Conservation (phyloP, 192 early-diverging fungal genomes). For the Phlyctochytrium arcticum region DNA sequence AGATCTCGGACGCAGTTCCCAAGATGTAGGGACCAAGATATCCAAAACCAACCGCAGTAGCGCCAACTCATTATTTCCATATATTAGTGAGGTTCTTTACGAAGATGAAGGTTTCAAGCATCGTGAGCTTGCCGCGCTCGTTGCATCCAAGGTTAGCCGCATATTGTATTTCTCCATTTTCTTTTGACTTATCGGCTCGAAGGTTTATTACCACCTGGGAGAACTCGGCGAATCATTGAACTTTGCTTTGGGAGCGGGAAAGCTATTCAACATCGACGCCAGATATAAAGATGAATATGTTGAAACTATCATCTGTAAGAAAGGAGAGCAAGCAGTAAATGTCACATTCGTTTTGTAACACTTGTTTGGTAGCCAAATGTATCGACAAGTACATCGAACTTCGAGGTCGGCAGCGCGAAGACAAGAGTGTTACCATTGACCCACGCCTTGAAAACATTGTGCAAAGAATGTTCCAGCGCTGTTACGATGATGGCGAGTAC, state of each 20-base stretch:
- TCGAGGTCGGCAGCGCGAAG: slow-evolving; percentile 46
- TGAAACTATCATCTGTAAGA: slow-evolving; percentile 88
- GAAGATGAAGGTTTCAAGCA: slow-evolving; percentile 85
- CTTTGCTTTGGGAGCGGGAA: slow-evolving; percentile 93
- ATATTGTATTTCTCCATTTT: neutral
- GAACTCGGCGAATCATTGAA: slow-evolving; percentile 92
- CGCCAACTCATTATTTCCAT: neutral
- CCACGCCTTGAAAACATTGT: slow-evolving; percentile 81
- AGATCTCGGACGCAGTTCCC: slow-evolving; percentile 88
- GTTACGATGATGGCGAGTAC: slow-evolving; percentile 79
- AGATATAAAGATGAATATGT: slow-evolving; percentile 89
- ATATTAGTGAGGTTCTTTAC: slow-evolving; percentile 84
- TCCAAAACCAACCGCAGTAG: neutral
- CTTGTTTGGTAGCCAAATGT: slow-evolving; percentile 84
- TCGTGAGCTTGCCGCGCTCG: slow-evolving; percentile 85
- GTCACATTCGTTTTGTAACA: neutral
- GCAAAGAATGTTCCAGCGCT: slow-evolving; percentile 92
- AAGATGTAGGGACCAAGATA: slow-evolving; percentile 69
- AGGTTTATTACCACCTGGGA: slow-evolving; percentile 97
- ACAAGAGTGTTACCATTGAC: slow-evolving; percentile 58
- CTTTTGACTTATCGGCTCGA: neutral
- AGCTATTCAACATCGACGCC: slow-evolving; percentile 72
- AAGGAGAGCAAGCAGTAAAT: neutral
- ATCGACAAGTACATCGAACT: slow-evolving; percentile 94
- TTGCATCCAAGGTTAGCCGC: slow-evolving; percentile 83